These are phyloP conservation scores for Pinus taeda DNA, from an alignment of 75 land plant genomes.

Conservation along the genomic window DNA sequence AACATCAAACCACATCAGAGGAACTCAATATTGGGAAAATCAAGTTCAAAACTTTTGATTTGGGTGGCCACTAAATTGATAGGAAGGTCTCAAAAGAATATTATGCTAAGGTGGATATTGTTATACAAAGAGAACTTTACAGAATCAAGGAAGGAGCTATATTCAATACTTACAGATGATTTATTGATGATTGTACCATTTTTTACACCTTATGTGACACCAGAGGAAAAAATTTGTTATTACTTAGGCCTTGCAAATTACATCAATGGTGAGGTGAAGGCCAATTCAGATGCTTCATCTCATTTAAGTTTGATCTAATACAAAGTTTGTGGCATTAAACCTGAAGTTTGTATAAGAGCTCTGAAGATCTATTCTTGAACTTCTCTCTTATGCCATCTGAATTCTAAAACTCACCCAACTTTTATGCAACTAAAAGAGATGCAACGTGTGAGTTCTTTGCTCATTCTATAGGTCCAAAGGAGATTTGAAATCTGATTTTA, in stretches of 20 bases:
- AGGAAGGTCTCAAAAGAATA: constrained; percentile 74
- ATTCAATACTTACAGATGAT: constrained; percentile 79
- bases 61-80: constrained; percentile 73
- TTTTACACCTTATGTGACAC: constrained; percentile 68
- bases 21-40: constrained; percentile 65
- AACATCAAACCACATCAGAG: constrained; percentile 62
- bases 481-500: too few species aligned
- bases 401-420: too few species aligned
- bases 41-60: constrained; percentile 70
- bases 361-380: too few species aligned
- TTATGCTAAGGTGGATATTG: constrained; percentile 82
- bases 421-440: too few species aligned
- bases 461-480: too few species aligned
- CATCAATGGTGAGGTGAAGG: constrained; percentile 83
- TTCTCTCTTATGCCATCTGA: too few species aligned
- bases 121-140: constrained; percentile 71
- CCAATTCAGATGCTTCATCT: constrained; percentile 8
- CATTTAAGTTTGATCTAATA: too few species aligned
- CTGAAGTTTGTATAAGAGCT: too few species aligned
- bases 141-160: constrained; percentile 79
- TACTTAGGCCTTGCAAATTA: constrained; percentile 61
- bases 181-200: constrained; percentile 62
- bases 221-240: constrained; percentile 65
- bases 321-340: too few species aligned
- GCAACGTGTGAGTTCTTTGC: too few species aligned